Base-by-base conservation (phyloP, 768 basidiomycete species). In the Phanerochaete carnosa region DNA sequence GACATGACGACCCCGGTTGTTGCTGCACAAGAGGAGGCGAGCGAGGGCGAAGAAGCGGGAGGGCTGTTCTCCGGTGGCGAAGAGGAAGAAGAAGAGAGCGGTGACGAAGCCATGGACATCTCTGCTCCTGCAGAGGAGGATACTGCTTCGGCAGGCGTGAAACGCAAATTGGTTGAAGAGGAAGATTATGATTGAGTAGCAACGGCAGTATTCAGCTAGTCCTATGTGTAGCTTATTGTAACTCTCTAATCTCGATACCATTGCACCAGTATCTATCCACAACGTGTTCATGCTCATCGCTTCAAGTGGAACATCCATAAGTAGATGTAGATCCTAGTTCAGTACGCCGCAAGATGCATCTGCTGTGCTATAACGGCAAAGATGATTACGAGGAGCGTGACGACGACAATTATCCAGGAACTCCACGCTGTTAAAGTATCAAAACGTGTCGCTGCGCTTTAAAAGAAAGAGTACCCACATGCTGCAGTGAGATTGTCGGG, bases 131-230 rank as follows among this genome's bases (percentile, higher is more conserved):
- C 73, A 9, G 57, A 45, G 2, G 63, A 64, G 1, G 63, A 64
- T 2, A 19, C n/a, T n/a, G 60, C 65, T 1, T 51, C 66, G 33
- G 87, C 87, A 61, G 90, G 88, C 25, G 77, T 85, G 53, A 92
- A 90, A 70, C 80, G 92, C 43, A 92, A 92, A 72, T 74, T 93
- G 51, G 87, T 92, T 2, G 92, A 94, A 69, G 92, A 92, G 66
- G 91, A 94, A 63, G 92, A 94, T 68, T 94, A 94, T 63, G 91
- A 93, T 70, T 90, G 76, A 71, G 49, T 45, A 30, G 13, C 28
- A 28, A 43, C 16, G 23, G 22, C 35, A 39, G 25, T 55, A 26
- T 5, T 37, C 22, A 43, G n/a, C 22, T 11, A 23, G 7, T 9
- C 11, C 47, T 9, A 12, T 25, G 28, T 43, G 37, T 39, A 37